These are phyloP conservation scores for Geranium brycei DNA, from an alignment of 345 rosid genomes.

Conservation along the genomic window DNA sequence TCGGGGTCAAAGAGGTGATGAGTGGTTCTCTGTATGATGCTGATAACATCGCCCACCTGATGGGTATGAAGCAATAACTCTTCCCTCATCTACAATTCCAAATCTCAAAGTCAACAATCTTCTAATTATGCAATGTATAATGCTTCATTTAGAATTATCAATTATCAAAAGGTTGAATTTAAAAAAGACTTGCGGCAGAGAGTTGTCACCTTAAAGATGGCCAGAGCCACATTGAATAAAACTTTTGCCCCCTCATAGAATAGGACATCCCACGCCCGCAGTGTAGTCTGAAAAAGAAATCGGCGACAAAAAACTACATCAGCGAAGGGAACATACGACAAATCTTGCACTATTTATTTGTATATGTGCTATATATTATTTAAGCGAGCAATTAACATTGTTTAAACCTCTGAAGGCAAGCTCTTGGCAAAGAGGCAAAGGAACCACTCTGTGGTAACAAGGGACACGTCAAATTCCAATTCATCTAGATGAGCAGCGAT, in stretches of 20 bases:
- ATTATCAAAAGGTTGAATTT: not conserved
- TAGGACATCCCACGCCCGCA: constrained; percentile 97
- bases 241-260: constrained; percentile 97
- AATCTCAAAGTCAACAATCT: not conserved
- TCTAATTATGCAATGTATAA: not conserved
- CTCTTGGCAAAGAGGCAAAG: constrained; percentile 97
- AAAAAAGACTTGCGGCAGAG: constrained; percentile 1
- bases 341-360: not conserved
- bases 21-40: constrained; percentile 69
- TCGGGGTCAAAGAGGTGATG: constrained; percentile 97
- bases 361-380: no score
- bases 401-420: constrained; percentile 90
- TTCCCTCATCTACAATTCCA: constrained; percentile 78
- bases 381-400: not conserved
- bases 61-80: constrained; percentile 72
- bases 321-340: not conserved
- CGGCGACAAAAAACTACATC: constrained; percentile 3
- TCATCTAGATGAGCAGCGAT: constrained; percentile 81
- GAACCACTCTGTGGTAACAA: constrained; percentile 99
- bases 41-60: constrained; percentile 88
- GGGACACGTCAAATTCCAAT: constrained; percentile 90
- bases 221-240: constrained; percentile 94
- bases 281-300: constrained; percentile 52
- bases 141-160: not conserved
- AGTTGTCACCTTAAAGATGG: constrained; percentile 69